phyloP scores from a whole-genome alignment of 192 early-diverging fungal genomes.

The Cetraspora pellucida region DNA sequence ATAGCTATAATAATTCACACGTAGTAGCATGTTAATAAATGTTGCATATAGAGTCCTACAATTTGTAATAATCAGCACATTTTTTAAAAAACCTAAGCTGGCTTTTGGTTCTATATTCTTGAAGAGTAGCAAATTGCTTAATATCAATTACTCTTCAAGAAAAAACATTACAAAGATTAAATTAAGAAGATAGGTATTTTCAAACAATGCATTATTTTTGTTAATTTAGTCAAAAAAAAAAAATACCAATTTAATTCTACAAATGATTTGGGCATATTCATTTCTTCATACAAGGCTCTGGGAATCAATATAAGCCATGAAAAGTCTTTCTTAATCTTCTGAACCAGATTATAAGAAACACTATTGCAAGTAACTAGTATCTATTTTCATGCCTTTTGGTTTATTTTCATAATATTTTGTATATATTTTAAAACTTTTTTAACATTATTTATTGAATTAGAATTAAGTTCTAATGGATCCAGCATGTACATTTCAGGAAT shows the following conservation, averaged over 20 bases:
- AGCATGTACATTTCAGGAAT: conserved; percentile 2
- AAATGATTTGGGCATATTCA: conserved; percentile 1
- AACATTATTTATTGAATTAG: conserved; percentile 15
- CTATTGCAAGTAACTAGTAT: background rate
- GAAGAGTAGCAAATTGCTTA: no score
- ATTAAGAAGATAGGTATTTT: no score
- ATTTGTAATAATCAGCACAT: conserved; percentile 4
- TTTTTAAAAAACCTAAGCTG: conserved; percentile 8
- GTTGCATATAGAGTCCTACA: conserved; percentile 21
- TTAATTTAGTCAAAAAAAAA: background rate
- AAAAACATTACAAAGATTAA: no score
- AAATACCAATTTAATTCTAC: conserved; percentile 11
- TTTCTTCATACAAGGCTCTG: conserved; percentile 2
- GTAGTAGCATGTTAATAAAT: background rate
- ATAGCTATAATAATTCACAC: no score
- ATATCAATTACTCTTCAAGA: background rate
- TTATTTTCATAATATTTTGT: background rate
- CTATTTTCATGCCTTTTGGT: background rate
- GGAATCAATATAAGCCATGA: background rate
- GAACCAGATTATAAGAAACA: background rate
- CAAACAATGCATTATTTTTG: background rate
- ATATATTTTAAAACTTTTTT: conserved; percentile 1
- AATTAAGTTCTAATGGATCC: background rate
- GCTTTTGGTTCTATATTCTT: background rate
- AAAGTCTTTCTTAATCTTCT: background rate